Percentiles rank a stretch among this genome's conserved stretches.
Evolutionary conservation across 306 rosid genomes (phyloP).

Genomic region (Cotoneaster glaucophyllus): DNA sequence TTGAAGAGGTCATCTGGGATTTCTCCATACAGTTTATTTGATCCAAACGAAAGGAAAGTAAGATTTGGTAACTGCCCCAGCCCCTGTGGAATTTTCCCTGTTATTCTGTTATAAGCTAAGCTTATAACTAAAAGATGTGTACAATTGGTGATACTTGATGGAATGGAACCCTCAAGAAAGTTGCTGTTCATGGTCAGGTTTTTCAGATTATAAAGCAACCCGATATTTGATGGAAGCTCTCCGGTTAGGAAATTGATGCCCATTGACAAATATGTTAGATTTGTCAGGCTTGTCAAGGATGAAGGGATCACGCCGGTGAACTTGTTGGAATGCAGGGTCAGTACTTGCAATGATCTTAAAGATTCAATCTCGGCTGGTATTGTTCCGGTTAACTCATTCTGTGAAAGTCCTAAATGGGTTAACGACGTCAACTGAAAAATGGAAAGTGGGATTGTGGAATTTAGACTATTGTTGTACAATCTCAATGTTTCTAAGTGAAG

Average conservation of each 20-base stretch:
- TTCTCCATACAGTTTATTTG: conserved; percentile 61
- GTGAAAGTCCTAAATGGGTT: conserved; percentile 51
- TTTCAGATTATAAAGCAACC: conserved; percentile 55
- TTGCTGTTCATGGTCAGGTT: conserved; percentile 34
- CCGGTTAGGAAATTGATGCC: conserved; percentile 65
- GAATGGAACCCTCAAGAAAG: conserved; percentile 50
- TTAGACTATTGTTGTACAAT: conserved; percentile 44
- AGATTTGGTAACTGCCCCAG: conserved; percentile 58
- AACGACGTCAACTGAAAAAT: conserved; percentile 50
- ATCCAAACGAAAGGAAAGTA: conserved; percentile 35
- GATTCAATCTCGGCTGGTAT: conserved; percentile 62
- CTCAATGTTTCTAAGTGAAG: conserved; percentile 37
- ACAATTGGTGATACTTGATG: conserved; percentile 65
- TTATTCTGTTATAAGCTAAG: conserved; percentile 37
- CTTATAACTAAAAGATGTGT: conserved; percentile 41
- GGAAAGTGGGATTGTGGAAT: conserved; percentile 62
- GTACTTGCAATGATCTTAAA: conserved; percentile 45
- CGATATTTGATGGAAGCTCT: conserved; percentile 62
- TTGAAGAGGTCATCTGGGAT: conserved; percentile 71
- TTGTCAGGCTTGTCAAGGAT: conserved; percentile 59
- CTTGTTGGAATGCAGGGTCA: conserved; percentile 60
- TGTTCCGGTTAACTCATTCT: conserved; percentile 57
- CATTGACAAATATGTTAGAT: conserved; percentile 51
- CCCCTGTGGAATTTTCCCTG: conserved; percentile 64
- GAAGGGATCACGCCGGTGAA: conserved; percentile 60